Evolutionary conservation across 192 early-diverging fungal genomes (phyloP).

Genomic region (Podila clonocystis): DNA sequence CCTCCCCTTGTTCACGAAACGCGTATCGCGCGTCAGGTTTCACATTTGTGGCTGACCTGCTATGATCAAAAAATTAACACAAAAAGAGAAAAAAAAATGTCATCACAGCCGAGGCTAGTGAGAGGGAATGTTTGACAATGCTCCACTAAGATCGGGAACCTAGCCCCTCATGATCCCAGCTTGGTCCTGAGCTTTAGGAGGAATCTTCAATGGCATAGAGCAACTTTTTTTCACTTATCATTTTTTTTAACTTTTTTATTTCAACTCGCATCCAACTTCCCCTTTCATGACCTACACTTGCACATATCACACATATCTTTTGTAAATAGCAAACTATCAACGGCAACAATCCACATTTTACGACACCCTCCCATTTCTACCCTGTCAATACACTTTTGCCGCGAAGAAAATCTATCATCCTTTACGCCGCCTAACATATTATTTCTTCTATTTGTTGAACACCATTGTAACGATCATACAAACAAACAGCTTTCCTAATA

Average conservation of each 20-base stretch:
- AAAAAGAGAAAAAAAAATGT: not conserved
- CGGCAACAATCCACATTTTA: too few relatives aligned
- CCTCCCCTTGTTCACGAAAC: too few relatives aligned
- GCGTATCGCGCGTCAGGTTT: too few relatives aligned
- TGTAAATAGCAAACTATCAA: too few relatives aligned
- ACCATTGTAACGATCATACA: not conserved
- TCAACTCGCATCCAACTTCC: not conserved
- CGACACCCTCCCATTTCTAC: not conserved
- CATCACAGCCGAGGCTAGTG: not conserved
- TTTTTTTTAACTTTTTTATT: not conserved
- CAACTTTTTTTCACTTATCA: not conserved
- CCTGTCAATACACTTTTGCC: too few relatives aligned
- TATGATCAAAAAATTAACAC: not conserved
- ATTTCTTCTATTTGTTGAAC: not conserved
- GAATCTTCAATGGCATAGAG: too few relatives aligned
- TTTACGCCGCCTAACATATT: too few relatives aligned
- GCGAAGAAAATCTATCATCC: not conserved
- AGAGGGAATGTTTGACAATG: slow-evolving; percentile 1
- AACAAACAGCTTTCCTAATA: not conserved
- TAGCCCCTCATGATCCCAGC: not conserved
- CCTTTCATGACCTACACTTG: not conserved
- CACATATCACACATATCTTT: not conserved
- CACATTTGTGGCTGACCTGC: not conserved
- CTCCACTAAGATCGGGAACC: not conserved
- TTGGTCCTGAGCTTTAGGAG: not conserved